A percentile compares a stretch with the other conserved stretches of the same genome.
Evolutionary conservation across 1,139 yeast genomes (phyloP).

Genomic region (Candida freyschussii): DNA sequence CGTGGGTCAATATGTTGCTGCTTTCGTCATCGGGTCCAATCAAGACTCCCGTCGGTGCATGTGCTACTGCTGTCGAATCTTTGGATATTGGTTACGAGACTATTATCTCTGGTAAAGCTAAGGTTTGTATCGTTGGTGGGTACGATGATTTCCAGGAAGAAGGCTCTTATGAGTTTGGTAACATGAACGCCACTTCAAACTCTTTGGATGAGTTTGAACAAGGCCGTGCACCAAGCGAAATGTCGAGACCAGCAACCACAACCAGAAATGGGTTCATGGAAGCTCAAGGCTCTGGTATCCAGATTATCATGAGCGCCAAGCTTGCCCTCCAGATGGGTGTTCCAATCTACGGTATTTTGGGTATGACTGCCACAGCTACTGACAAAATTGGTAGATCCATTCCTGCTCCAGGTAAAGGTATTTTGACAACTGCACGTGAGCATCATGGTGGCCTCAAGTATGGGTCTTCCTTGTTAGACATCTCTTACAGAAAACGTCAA

Average conservation of each 20-base stretch:
- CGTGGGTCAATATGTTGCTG: conserved; percentile 98
- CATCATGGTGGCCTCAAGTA: conserved; percentile 78
- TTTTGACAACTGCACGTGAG: conserved; percentile 96
- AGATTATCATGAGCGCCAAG: conserved; percentile 92
- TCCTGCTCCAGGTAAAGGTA: conserved; percentile 99
- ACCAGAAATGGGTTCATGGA: conserved; percentile 98
- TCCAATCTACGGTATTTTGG: conserved; percentile 94
- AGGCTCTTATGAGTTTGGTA: conserved; percentile 96
- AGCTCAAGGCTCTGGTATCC: conserved; percentile 99
- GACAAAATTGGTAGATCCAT: conserved; percentile 98
- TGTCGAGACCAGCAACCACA: conserved; percentile 98
- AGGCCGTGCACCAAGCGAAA: conserved; percentile 96
- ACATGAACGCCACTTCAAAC: conserved; percentile 98
- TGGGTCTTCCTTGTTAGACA: conserved; percentile 77
- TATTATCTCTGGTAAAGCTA: conserved; percentile 87
- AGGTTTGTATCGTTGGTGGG: conserved; percentile 96
- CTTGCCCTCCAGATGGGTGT: conserved; percentile 97
- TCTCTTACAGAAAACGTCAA: conserved; percentile 93
- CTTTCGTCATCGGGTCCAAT: conserved; percentile 98
- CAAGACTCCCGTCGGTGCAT: conserved; percentile 98
- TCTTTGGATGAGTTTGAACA: conserved; percentile 81
- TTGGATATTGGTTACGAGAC: conserved; percentile 95
- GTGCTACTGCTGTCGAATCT: conserved; percentile 98
- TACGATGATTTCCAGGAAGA: conserved; percentile 99
- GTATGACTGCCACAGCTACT: conserved; percentile 92